Conservation (phyloP, 2,329 filamentous ascomycete genomes). For the Sporothrix schenckii region DNA sequence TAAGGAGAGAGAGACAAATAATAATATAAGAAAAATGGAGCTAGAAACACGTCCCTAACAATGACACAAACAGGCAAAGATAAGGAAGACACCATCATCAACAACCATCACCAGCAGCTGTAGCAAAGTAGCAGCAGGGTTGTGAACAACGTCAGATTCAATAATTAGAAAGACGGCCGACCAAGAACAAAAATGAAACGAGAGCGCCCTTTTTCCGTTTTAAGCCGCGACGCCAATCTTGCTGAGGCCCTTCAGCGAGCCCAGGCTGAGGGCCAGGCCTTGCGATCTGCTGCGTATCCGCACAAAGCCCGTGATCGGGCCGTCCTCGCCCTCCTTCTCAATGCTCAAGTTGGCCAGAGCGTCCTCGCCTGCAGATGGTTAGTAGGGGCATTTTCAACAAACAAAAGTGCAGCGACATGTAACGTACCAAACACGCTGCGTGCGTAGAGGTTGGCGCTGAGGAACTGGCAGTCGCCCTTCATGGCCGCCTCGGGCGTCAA, state of each 20-base stretch:
- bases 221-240: slow-evolving; percentile 63
- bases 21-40: slow-evolving; percentile 16
- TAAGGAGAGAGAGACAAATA: not conserved
- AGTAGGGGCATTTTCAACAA: not conserved
- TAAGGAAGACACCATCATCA: not conserved
- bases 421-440: slow-evolving; percentile 96
- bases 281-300: slow-evolving; percentile 97
- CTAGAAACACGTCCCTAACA: slow-evolving; percentile 13
- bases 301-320: slow-evolving; percentile 94
- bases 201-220: slow-evolving; percentile 16
- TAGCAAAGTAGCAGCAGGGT: not conserved
- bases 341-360: slow-evolving; percentile 96
- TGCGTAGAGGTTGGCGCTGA: slow-evolving; percentile 95
- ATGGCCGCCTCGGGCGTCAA: slow-evolving; percentile 93
- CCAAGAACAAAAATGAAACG: not conserved
- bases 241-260: slow-evolving; percentile 91
- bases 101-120: not conserved
- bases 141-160: not conserved
- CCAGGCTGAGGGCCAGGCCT: slow-evolving; percentile 88
- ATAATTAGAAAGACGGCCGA: not conserved
- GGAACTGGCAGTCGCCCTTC: slow-evolving; percentile 96
- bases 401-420: not conserved
- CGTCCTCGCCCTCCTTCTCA: slow-evolving; percentile 94
- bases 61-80: slow-evolving; percentile 12
- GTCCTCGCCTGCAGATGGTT: slow-evolving; percentile 75